A percentile compares a stretch with the other conserved stretches of the same genome.
Conservation (phyloP, 2,329 filamentous ascomycete species). For the Talaromyces pinophilus region DNA sequence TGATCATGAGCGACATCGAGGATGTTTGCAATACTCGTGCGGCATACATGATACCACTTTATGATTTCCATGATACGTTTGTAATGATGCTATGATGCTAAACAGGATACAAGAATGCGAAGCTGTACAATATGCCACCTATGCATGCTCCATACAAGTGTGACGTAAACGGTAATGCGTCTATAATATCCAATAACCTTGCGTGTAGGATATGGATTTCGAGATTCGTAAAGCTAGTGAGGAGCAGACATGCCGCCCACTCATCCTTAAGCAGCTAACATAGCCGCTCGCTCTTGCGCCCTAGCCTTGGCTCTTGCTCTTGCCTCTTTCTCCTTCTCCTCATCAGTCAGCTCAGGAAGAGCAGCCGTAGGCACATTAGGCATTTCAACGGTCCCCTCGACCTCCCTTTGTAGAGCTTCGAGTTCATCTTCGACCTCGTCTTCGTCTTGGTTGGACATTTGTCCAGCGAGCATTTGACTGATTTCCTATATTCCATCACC, state of each 20-base stretch:
- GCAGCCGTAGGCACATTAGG: slow-evolving; percentile 43
- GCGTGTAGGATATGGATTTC: neutral
- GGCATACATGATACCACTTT: slow-evolving; percentile 11
- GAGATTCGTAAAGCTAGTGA: neutral
- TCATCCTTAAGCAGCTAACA: slow-evolving; percentile 30
- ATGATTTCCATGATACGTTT: neutral
- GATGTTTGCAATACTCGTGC: neutral
- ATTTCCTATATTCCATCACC: slow-evolving; percentile 67
- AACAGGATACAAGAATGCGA: neutral
- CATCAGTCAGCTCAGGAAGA: slow-evolving; percentile 33
- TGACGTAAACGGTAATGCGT: neutral
- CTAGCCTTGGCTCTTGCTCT: slow-evolving; percentile 37
- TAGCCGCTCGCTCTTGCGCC: slow-evolving; percentile 32
- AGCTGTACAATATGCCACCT: neutral
- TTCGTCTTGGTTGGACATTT: slow-evolving; percentile 91
- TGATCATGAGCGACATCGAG: slow-evolving; percentile 27
- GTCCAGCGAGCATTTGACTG: slow-evolving; percentile 82
- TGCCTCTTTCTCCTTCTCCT: slow-evolving; percentile 33
- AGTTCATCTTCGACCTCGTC: slow-evolving; percentile 97
- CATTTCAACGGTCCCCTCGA: slow-evolving; percentile 40
- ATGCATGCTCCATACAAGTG: neutral
- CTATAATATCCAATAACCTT: neutral
- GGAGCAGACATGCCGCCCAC: neutral
- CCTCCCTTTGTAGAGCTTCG: slow-evolving; percentile 72
- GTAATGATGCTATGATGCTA: slow-evolving; percentile 11